Evolutionary conservation across 2,329 filamentous ascomycete genomes (phyloP).

Genomic region (Penicillium fuscoglaucum): DNA sequence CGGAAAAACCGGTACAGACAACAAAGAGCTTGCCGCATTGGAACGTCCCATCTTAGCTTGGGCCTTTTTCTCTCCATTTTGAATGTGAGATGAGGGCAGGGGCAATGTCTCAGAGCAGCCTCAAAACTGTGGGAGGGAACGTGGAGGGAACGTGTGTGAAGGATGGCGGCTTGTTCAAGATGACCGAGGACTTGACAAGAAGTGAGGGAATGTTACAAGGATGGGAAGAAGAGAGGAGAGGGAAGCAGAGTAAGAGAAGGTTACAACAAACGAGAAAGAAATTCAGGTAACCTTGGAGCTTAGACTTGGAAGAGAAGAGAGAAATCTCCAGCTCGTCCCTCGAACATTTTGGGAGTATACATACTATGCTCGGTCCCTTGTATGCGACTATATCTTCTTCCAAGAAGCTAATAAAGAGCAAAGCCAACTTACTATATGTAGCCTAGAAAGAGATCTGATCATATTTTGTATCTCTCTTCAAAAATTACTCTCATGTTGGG

Average conservation of each 20-base stretch:
- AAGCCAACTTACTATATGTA: too few species aligned
- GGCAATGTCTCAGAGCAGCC: not conserved
- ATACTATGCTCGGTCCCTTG: not conserved
- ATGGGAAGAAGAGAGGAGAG: not conserved
- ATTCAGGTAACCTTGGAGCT: not conserved
- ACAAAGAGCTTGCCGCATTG: conserved; percentile 26
- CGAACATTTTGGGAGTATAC: not conserved
- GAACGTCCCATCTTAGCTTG: conserved; percentile 19
- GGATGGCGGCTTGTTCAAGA: not conserved
- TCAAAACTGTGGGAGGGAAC: not conserved
- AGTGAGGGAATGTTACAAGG: not conserved
- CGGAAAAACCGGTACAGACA: conserved; percentile 29
- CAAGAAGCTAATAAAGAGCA: not conserved
- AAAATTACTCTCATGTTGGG: not conserved
- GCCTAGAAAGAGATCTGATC: too few species aligned
- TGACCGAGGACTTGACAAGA: not conserved
- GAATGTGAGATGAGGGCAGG: too few species aligned
- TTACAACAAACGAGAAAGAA: not conserved
- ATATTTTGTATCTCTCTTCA: not conserved
- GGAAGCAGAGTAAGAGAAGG: not conserved
- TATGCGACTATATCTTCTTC: not conserved
- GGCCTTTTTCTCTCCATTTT: not conserved
- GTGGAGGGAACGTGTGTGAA: not conserved
- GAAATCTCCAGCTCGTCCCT: not conserved
- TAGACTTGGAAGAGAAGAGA: not conserved